Evolutionary conservation across 441 rosid genomes (phyloP).

Genomic region (Melastoma candidum): DNA sequence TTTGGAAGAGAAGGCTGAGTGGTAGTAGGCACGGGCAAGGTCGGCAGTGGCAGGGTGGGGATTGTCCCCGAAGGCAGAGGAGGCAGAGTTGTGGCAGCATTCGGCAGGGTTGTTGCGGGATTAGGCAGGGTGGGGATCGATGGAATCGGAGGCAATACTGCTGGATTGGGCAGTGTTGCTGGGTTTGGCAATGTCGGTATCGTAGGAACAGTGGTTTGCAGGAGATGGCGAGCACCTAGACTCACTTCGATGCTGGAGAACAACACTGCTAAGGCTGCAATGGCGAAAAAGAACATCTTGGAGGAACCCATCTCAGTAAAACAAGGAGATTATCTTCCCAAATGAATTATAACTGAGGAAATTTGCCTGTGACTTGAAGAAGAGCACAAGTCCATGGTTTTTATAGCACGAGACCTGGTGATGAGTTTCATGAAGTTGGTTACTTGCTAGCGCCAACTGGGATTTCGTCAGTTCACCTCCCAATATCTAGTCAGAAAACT

Average conservation of each 20-base stretch:
- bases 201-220: slow-evolving; percentile 12
- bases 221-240: slow-evolving; percentile 24
- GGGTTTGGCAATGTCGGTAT: slow-evolving; percentile 14
- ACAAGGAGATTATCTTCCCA: background rate
- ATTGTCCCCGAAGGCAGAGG: slow-evolving; percentile 15
- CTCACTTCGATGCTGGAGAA: slow-evolving; percentile 14
- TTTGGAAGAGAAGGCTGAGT: slow-evolving; percentile 11
- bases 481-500: no score
- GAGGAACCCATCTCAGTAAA: slow-evolving; percentile 12
- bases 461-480: no score
- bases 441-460: no score
- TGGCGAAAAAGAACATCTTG: slow-evolving; percentile 6
- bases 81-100: slow-evolving; percentile 8
- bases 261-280: slow-evolving; percentile 14
- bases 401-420: no score
- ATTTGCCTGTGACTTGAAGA: background rate
- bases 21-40: slow-evolving; percentile 2
- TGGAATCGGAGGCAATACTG: slow-evolving; percentile 17
- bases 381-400: no score
- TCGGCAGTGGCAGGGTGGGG: slow-evolving; percentile 8
- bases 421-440: no score
- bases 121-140: slow-evolving; percentile 18
- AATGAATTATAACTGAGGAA: background rate
- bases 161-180: slow-evolving; percentile 14
- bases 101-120: background rate